Conservation (phyloP, 768 basidiomycete species). For the Leccinum pellstonianum region DNA sequence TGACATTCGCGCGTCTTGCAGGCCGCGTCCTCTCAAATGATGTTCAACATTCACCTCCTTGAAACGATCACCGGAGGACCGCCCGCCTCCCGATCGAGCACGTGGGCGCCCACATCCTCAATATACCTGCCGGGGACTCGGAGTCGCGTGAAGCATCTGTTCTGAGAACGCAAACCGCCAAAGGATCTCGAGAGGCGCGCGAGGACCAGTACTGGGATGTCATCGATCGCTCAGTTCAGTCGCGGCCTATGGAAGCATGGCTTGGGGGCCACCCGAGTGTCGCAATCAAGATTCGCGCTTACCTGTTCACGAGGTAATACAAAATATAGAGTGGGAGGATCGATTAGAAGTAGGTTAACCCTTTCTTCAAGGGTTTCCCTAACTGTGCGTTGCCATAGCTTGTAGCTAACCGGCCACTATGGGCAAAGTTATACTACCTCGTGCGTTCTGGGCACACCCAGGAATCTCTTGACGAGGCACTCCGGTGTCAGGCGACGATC, state of each 20-base stretch:
- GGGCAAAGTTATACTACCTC: conserved; percentile 67
- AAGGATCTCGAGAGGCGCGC: conserved; percentile 75
- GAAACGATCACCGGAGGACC: conserved; percentile 77
- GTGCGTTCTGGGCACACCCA: too few species aligned
- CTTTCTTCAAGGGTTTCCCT: not conserved
- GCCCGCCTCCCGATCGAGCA: conserved; percentile 70
- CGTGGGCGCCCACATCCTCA: conserved; percentile 44
- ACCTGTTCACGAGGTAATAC: conserved; percentile 77
- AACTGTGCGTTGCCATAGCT: conserved; percentile 44
- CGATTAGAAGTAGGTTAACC: conserved; percentile 68
- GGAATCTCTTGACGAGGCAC: too few species aligned
- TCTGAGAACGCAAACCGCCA: conserved; percentile 64
- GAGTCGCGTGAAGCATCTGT: too few species aligned
- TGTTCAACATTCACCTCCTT: conserved; percentile 71
- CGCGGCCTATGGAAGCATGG: conserved; percentile 77
- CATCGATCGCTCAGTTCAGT: conserved; percentile 77
- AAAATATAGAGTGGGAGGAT: conserved; percentile 79
- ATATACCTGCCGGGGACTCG: too few species aligned
- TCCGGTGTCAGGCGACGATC: too few species aligned
- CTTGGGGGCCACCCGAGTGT: conserved; percentile 91
- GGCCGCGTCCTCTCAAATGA: conserved; percentile 57
- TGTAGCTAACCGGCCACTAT: conserved; percentile 82
- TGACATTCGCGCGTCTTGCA: conserved; percentile 23
- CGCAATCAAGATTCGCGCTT: conserved; percentile 87
- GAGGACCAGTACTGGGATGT: conserved; percentile 89